A percentile compares a stretch with the other conserved stretches of the same genome.
Conservation (phyloP, 345 rosid genomes). For the Gossypium ekmanianum region DNA sequence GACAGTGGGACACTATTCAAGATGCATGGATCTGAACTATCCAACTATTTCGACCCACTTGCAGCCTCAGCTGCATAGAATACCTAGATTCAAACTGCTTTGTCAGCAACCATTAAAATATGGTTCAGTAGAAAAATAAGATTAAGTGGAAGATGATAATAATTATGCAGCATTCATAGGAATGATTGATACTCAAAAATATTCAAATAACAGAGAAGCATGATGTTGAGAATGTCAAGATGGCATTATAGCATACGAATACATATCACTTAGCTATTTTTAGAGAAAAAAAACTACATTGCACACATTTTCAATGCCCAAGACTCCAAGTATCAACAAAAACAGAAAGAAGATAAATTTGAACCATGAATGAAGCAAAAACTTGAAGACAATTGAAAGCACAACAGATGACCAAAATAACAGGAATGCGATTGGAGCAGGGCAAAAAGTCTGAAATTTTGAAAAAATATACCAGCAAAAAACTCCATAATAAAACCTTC, state of each 20-base stretch:
- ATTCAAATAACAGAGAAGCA: neutral
- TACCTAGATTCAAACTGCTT: neutral
- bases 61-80: constrained; percentile 5
- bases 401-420: neutral
- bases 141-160: neutral
- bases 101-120: neutral
- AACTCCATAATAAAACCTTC: neutral
- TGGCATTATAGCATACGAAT: neutral
- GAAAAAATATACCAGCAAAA: neutral
- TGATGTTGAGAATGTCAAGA: neutral
- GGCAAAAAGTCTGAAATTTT: neutral
- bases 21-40: neutral
- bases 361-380: neutral
- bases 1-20: neutral
- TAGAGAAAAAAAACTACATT: neutral
- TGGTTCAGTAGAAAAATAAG: neutral
- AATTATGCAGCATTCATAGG: neutral
- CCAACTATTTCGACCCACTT: neutral
- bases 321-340: neutral
- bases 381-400: neutral
- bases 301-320: neutral
- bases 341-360: neutral
- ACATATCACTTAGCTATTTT: neutral
- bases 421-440: neutral
- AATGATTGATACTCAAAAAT: neutral